Base-by-base conservation (phyloP, 169 alveolate species). In the Babesia gibsoni region DNA sequence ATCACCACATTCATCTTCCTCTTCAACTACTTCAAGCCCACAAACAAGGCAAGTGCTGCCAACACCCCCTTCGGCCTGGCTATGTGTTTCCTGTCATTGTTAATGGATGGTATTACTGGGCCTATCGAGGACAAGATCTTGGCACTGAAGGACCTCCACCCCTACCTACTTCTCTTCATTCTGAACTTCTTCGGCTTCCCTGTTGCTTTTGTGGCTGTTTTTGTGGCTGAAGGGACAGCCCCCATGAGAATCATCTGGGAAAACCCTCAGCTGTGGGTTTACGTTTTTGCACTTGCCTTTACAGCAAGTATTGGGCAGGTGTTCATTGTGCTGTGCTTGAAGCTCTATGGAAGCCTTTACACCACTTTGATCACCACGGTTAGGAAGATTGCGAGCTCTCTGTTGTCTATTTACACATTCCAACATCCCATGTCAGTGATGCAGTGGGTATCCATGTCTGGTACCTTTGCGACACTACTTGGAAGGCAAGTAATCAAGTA, bases 101-200 rank as follows among this genome's bases (percentile, higher is more conserved):
- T 92, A n/a, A 91, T 95, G 45, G 97, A 93, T 57, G 95, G 95
- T 6, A 59, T 91, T 37, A 93, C 96, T 5, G 97, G 97, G 18
- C 97, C 97, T 10, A 75, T 93, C 32, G 97, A 93, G 89, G 97
- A 93, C 63, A 83, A 89, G 59, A 77, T 92, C 64, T 75, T 89
- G 23, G 68, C 91, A 20, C 77, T 82, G 65, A 83, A 84, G 45
- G 89, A 90, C 42, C 83, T 93, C 22, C 63, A 89, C 41, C 90
- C 97, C n/a, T 64, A 79, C 45, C 45, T 80, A 57, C 68, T 92
- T 52, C 93, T 93, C 94, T 91, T 92, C 73, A 68, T 82, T 32
- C 89, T 92, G 27, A 93, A 93, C 75, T 50, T 83, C 27, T 89
- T 91, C 61, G 92, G 95, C 4, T 72, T 84, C 36, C 67, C 91